Percentiles rank a stretch among this genome's conserved stretches.
phyloP scores from a whole-genome alignment of 2,329 filamentous ascomycete species.

The Albophoma yamanashiensis region DNA sequence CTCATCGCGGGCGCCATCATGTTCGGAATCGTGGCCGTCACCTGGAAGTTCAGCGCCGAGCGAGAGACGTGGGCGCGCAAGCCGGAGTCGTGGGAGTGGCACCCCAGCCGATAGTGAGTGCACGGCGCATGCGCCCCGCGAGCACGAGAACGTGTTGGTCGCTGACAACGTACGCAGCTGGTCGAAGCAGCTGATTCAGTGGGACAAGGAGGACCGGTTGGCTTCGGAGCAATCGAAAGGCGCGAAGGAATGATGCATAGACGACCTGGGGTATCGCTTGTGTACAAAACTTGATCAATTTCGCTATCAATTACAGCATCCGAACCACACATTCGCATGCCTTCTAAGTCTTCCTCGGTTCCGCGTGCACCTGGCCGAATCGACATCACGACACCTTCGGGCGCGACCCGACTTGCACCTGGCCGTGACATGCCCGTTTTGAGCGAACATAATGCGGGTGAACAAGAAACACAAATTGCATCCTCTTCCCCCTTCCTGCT shows the following conservation, averaged over 20 bases:
- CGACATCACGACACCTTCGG: neutral
- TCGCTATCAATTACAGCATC: neutral
- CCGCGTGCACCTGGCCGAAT: neutral
- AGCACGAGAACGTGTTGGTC: neutral
- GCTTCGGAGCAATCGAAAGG: conserved; percentile 20
- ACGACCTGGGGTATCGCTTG: neutral
- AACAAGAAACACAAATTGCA: no score
- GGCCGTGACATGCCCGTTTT: neutral
- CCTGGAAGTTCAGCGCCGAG: conserved; percentile 64
- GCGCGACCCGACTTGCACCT: neutral
- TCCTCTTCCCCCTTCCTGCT: neutral
- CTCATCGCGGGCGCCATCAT: conserved; percentile 60
- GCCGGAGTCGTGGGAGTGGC: conserved; percentile 68
- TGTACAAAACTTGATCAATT: conserved; percentile 5
- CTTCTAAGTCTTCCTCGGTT: no score
- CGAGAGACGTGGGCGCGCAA: conserved; percentile 63
- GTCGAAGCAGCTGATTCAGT: conserved; percentile 34
- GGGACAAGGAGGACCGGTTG: conserved; percentile 30
- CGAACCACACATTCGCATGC: neutral
- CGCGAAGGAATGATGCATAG: conserved; percentile 14
- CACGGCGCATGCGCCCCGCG: neutral
- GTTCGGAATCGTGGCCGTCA: conserved; percentile 54
- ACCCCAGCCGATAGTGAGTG: conserved; percentile 72
- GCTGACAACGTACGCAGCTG: conserved; percentile 20
- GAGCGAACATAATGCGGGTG: neutral